Conservation (phyloP, 306 rosid species). For the Medicago ruthenica region DNA sequence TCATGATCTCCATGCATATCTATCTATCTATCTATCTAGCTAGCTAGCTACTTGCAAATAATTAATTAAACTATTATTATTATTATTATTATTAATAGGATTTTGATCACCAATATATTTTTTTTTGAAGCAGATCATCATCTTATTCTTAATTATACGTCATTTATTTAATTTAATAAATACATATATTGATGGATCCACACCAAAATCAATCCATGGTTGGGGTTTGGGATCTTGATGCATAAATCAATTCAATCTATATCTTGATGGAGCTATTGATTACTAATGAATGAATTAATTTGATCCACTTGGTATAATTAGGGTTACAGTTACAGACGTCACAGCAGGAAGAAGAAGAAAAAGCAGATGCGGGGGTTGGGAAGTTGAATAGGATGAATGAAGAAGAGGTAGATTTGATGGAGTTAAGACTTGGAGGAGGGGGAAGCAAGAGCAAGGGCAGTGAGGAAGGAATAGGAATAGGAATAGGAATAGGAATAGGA, state of each 20-base stretch:
- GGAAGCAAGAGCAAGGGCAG: not conserved
- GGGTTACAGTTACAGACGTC: constrained; percentile 43
- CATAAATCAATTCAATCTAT: not conserved
- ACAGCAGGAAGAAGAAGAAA: constrained; percentile 15
- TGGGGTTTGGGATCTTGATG: constrained; percentile 17
- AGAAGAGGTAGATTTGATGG: constrained; percentile 46
- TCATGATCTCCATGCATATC: constrained; percentile 2
- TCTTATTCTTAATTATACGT: not conserved
- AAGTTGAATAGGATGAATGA: not conserved
- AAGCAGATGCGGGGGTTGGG: constrained; percentile 30
- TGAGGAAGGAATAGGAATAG: constrained; percentile 29
- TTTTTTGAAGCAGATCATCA: too few species aligned
- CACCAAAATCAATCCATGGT: constrained; percentile 19
- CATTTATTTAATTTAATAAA: not conserved
- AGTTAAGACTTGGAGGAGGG: constrained; percentile 45
- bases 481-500: not conserved
- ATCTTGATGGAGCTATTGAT: not conserved
- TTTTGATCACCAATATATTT: not conserved
- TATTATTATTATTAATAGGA: not conserved
- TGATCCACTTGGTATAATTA: constrained; percentile 28
- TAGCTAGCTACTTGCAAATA: not conserved
- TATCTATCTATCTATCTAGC: not conserved
- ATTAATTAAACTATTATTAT: not conserved
- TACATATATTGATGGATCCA: not conserved
- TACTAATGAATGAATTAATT: not conserved